Conservation (phyloP, 495 filamentous ascomycete species). For the Aspergillus funiculosus region DNA sequence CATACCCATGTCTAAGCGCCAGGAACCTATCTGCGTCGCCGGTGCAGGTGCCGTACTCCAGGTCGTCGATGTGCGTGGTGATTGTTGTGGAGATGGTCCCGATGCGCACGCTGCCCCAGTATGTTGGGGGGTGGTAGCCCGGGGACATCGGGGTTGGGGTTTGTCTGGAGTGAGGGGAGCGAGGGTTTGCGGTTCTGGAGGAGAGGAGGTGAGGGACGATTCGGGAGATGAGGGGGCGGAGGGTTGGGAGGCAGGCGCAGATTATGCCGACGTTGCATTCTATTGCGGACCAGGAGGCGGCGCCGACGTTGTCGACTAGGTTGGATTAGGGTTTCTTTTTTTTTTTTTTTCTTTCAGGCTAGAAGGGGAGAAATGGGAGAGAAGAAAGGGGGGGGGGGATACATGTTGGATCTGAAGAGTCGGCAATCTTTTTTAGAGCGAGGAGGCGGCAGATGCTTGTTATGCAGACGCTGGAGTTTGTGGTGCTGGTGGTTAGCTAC, state of each 20-base stretch:
- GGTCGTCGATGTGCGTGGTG: conserved; percentile 27
- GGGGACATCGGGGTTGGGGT: background rate
- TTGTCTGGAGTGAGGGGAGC: background rate
- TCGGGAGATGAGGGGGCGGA: conserved; percentile 68
- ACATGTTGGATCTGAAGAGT: conserved; percentile 42
- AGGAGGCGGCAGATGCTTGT: conserved; percentile 40
- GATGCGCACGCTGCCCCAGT: conserved; percentile 25
- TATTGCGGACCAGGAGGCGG: conserved; percentile 74
- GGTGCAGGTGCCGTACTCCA: conserved; percentile 27
- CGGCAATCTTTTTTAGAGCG: conserved; percentile 32
- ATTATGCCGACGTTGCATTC: conserved; percentile 87
- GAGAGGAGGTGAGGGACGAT: conserved; percentile 32
- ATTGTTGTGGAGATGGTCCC: conserved; percentile 29
- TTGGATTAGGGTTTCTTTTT: too few species aligned
- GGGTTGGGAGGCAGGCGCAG: conserved; percentile 78
- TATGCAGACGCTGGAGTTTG: conserved; percentile 35
- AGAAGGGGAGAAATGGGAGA: background rate
- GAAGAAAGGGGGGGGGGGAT: conserved; percentile 9
- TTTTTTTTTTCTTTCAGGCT: conserved; percentile 8
- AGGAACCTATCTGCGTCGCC: conserved; percentile 25
- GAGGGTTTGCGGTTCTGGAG: conserved; percentile 20
- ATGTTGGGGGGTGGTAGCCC: conserved; percentile 14
- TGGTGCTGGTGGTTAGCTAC: background rate
- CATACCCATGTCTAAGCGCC: conserved; percentile 19
- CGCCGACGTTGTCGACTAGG: conserved; percentile 53